Base-by-base conservation (phyloP, 2,329 filamentous ascomycete genomes). In the Colletotrichum sp. region DNA sequence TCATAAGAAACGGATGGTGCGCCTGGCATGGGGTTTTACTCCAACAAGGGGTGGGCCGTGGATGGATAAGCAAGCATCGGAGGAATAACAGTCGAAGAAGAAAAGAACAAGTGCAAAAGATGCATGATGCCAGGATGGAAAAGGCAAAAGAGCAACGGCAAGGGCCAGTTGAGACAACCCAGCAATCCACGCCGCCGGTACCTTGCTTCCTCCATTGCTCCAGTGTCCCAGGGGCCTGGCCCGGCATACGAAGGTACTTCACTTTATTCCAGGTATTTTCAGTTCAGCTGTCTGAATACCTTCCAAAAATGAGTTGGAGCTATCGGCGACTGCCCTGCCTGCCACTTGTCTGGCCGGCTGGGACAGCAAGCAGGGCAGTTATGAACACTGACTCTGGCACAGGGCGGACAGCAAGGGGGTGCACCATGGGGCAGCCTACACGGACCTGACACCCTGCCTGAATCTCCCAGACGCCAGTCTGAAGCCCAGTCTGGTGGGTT, bases 101-200 rank as follows among this genome's bases (percentile, higher is more conserved):
- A 68, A 48, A 68, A 26, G 30, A 18, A 34, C n/a, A 34, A 34
- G 32, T 15, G 24, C 30, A 75, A 32, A 69, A 36, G 30, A 58
- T 30, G 61, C 71, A 60, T 62, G 56, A 26, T 32, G 56, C 48
- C 30, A 71, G 68, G 60, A 75, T 60, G 61, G 24, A 66, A 66
- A 71, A 58, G 56, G 72, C 66, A 68, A 64, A 58, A 38, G 43
- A 70, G 58, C 38, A 72, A 64, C 62, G 64, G 58, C 70, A 73
- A 60, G 73, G 73, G 73, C 34, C 28, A 61, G n/a, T 61, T 68
- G 70, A 75, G 70, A 73, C 73, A 75, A 75, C 73, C 73, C 64
- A 75, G 73, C 70, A 73, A 68, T 36, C 73, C 73, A 30, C 64
- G 70, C 73, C 70, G 64, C 68, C 70, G 73, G 73, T 75, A 75